Base-by-base conservation (phyloP, 2,329 filamentous ascomycete species). In the Stachybotrys elegans region DNA sequence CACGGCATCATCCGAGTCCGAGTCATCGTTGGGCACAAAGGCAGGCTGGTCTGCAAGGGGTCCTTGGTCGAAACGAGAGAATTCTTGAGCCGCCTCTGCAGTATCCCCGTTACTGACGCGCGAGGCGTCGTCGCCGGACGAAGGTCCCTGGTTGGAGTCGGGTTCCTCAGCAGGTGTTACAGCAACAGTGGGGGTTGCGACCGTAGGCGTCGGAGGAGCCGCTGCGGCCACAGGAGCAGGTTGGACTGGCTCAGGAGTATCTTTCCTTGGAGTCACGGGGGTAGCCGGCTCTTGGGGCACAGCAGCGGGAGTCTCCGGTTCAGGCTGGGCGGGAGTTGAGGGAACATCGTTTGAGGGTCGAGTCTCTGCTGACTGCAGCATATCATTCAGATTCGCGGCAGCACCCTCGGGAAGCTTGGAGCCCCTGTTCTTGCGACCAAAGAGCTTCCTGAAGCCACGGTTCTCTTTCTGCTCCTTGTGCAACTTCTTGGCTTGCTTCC, bases 31-130 rank as follows among this genome's bases (percentile, higher is more conserved):
- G 0, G 88, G 88, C 11, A 80, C 74, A 58, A 94, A 95, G 1
- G 90, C 88, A 4, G 93, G 92, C 62, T 93, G 86, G 45, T 97
- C 90, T 9, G 79, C 66, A 20, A 96, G 75, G 2, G 93, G 93
- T 3, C 91, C 93, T 67, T 97, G 92, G 57, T 93, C 86, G 58
- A 97, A 97, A 20, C 71, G 74, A 14, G 77, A 70, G 52, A 81
- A 81, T 44, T 83, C 83, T 11, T 75, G 66, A 23, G 73, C 69
- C n/a, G 80, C 78, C 52, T 84, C 75, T 34, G 68, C 66, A 7
- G 73, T 75, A 49, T 86, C 79, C 8, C 69, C 66, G 1, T 74
- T 81, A 55, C 81, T 78, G 27, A 84, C 72, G 5, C 75, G 78
- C 6, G 85, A 84, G 27, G 68, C 65, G 20, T 74, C 68, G 14